Evolutionary conservation across 2,329 filamentous ascomycete species (phyloP), one percentile per base, ranked within the genome.

Genomic region (Diplodia intermedia): DNA sequence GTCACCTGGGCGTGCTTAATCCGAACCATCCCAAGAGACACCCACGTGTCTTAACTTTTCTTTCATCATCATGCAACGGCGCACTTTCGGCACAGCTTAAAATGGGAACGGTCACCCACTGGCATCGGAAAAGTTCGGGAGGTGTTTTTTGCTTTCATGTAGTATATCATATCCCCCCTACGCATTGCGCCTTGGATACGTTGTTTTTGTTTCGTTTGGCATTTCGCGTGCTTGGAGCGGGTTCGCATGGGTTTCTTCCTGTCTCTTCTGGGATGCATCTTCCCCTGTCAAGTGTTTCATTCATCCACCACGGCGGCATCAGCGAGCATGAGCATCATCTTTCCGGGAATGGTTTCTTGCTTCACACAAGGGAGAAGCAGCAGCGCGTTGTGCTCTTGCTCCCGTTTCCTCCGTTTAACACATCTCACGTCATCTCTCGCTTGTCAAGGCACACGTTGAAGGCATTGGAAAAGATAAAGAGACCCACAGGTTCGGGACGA

Each of bases 141-240:
- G 60, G 60, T 63, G 47, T 63, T 36, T 36, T 47, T 63, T 62
- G 57, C n/a, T 63, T 63, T 52, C 43, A 14, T 63, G 60, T 40
- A 63, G 31, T 40, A 63, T 63, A 52, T 63, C 47, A 52, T 63
- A 63, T 26, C 31, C 31, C 43, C 20, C 2, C 36, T 50, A 50
- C 18, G 26, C 23, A n/a, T 62, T 50, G 26, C 23, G 26, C 29
- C 18, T 36, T 18, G 4, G 33, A 43, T 57, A 40, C 54, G 15
- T 40, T 15, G 8, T 47, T 47, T 55, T 38, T 36, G n/a, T 52
- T 52, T 26, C 8, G 11, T 38, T 31, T 26, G 54, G 31, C n/a
- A 20, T 55, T 47, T 47, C 43, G 14, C 50, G 15, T 8, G 11
- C 15, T 62, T 26, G 15, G 29, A 50, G 60, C 43, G 60, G 47